Conservation (phyloP, 768 basidiomycete species). For the Kondoa malvinella region DNA sequence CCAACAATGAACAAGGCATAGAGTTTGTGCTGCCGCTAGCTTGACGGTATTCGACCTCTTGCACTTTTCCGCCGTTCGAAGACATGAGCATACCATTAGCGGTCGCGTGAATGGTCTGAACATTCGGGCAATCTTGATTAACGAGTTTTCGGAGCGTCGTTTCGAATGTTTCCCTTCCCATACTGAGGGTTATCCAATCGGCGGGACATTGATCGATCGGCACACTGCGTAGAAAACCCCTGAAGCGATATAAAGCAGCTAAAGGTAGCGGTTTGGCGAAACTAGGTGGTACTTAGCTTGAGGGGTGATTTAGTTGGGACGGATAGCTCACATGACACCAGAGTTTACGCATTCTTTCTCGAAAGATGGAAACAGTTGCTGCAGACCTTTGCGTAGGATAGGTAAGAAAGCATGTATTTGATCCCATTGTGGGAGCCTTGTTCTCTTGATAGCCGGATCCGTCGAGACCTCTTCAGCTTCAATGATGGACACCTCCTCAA, state of each 20-base stretch:
- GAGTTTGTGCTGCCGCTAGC: neutral
- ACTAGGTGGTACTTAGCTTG: too few relatives aligned
- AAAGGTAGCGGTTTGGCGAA: neutral
- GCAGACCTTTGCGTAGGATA: neutral
- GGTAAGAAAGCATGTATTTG: neutral
- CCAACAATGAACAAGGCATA: neutral
- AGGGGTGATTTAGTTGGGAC: neutral
- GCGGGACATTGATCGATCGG: neutral
- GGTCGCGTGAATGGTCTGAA: neutral
- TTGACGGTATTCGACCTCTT: neutral
- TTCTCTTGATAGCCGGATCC: neutral
- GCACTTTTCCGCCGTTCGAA: neutral
- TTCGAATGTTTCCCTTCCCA: neutral
- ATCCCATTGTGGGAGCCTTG: neutral
- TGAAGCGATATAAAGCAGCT: neutral
- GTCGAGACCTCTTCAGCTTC: neutral
- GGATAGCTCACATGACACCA: neutral
- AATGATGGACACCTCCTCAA: neutral
- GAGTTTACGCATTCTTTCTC: neutral
- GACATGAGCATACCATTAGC: neutral
- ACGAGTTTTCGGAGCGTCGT: neutral
- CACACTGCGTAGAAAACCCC: neutral
- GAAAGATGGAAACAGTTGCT: neutral
- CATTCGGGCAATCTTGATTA: neutral
- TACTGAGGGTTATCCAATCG: neutral